Conservation (phyloP, 2,329 filamentous ascomycete species). For the Clonostachys solani region DNA sequence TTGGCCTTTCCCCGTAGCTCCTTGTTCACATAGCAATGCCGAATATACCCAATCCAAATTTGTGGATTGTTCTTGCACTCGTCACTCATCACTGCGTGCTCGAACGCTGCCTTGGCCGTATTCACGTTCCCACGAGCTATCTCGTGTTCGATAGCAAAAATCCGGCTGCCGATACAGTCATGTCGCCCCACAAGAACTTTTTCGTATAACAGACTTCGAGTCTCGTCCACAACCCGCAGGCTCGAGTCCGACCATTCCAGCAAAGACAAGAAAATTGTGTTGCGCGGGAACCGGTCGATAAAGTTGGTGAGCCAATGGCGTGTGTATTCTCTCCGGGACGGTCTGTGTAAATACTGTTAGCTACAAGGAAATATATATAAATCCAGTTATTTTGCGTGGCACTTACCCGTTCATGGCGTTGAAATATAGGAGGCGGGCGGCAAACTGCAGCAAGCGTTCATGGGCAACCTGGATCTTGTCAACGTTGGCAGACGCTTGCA, state of each 20-base stretch:
- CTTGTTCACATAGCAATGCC: conserved; percentile 33
- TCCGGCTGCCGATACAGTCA: conserved; percentile 36
- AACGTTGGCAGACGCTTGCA: conserved; percentile 20
- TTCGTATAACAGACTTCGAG: conserved; percentile 60
- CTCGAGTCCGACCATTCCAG: conserved; percentile 71
- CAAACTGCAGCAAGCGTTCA: conserved; percentile 67
- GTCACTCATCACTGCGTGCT: conserved; percentile 40
- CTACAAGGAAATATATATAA: background rate
- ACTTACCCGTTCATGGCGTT: conserved; percentile 57
- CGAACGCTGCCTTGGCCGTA: conserved; percentile 45
- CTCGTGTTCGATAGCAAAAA: conserved; percentile 50
- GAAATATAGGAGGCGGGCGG: conserved; percentile 60
- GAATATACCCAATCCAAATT: conserved; percentile 47
- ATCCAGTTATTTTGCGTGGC: no score
- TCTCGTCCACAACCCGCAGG: conserved; percentile 70
- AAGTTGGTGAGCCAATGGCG: conserved; percentile 58
- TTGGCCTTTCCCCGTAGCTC: conserved; percentile 35
- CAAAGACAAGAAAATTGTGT: conserved; percentile 70
- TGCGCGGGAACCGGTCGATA: conserved; percentile 64
- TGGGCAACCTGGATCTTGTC: conserved; percentile 29
- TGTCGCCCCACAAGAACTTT: conserved; percentile 35
- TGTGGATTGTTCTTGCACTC: conserved; percentile 29
- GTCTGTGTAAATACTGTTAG: conserved; percentile 28
- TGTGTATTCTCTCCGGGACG: conserved; percentile 65
- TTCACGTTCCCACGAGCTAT: conserved; percentile 40